Percentiles rank a stretch among this genome's conserved stretches.
Conservation (phyloP, 2,329 filamentous ascomycete genomes). For the Chaetothyriales sp. region DNA sequence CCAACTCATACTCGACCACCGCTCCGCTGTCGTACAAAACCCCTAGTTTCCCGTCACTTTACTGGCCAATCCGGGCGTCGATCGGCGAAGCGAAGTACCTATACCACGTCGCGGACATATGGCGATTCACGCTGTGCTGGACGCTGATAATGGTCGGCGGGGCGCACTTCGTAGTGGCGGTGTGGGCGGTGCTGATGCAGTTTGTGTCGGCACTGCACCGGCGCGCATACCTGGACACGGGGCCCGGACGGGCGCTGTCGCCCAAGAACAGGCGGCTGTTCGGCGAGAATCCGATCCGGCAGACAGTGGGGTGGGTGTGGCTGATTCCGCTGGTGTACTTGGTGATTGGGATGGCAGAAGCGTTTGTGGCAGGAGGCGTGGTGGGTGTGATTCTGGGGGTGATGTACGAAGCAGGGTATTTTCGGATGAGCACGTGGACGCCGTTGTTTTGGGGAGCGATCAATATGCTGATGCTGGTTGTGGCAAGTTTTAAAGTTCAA, state of each 20-base stretch:
- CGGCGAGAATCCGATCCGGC: constrained; percentile 14
- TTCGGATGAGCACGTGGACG: constrained; percentile 88
- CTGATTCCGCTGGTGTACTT: constrained; percentile 57
- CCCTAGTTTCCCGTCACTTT: constrained; percentile 68
- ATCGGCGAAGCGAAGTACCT: constrained; percentile 49
- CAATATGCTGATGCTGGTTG: constrained; percentile 66
- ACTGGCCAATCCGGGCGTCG: constrained; percentile 52
- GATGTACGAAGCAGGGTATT: constrained; percentile 69
- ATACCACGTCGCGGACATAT: constrained; percentile 63
- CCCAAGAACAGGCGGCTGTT: constrained; percentile 15
- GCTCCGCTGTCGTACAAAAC: constrained; percentile 40
- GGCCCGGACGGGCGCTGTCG: constrained; percentile 7
- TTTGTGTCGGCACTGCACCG: constrained; percentile 11
- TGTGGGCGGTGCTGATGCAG: constrained; percentile 61
- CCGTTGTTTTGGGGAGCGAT: constrained; percentile 79
- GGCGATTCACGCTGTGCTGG: constrained; percentile 80
- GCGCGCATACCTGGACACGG: constrained; percentile 9
- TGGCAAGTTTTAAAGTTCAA: constrained; percentile 87
- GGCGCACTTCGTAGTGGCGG: constrained; percentile 59
- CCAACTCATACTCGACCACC: constrained; percentile 9
- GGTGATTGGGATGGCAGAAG: constrained; percentile 60
- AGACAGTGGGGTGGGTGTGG: constrained; percentile 41
- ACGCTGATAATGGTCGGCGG: constrained; percentile 64
- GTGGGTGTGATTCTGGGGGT: constrained; percentile 66
- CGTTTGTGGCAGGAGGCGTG: constrained; percentile 64